These are phyloP conservation scores for Myxozyma melibiosi DNA, from an alignment of 805 yeast species.

Conservation along the genomic window DNA sequence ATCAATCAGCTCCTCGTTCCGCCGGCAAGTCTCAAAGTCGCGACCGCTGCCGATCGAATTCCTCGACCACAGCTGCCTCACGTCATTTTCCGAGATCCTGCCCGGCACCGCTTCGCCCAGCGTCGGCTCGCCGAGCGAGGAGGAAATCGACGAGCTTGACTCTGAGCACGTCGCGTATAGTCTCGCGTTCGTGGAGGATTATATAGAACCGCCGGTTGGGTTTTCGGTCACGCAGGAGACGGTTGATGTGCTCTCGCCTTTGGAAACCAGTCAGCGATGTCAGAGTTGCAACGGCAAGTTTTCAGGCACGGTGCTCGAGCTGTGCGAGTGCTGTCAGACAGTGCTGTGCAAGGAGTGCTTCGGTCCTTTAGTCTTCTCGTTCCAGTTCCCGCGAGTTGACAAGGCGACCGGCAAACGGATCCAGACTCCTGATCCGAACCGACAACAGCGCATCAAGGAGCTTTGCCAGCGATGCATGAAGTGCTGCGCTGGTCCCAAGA, in stretches of 20 bases:
- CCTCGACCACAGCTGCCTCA: slow-evolving; percentile 17
- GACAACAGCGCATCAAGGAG: slow-evolving; percentile 12
- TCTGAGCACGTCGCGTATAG: slow-evolving; percentile 14
- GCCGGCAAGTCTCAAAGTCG: slow-evolving; percentile 6
- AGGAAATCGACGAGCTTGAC: slow-evolving; percentile 1
- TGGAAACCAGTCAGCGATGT: neutral
- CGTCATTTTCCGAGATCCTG: slow-evolving; percentile 20
- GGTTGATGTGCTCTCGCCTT: neutral
- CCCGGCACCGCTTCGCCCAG: slow-evolving; percentile 4
- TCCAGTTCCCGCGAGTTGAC: slow-evolving; percentile 20
- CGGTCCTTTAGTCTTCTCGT: slow-evolving; percentile 16
- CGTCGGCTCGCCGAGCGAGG: slow-evolving; percentile 1
- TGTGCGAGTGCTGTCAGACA: slow-evolving; percentile 14
- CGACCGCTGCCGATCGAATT: slow-evolving; percentile 10
- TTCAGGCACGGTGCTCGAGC: neutral
- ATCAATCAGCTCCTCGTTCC: slow-evolving; percentile 7
- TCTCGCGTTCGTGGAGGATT: slow-evolving; percentile 18
- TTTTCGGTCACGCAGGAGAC: neutral
- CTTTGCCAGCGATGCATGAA: slow-evolving; percentile 22
- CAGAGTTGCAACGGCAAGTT: neutral
- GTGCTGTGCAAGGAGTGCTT: slow-evolving; percentile 17
- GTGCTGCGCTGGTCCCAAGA: slow-evolving; percentile 25
- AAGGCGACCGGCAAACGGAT: slow-evolving; percentile 8
- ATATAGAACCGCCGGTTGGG: slow-evolving; percentile 5
- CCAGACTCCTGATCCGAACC: neutral